A percentile compares a stretch with the other conserved stretches of the same genome.
phyloP scores from a whole-genome alignment of 1,284 basidiomycete genomes.

The Inonotus obliquus region DNA sequence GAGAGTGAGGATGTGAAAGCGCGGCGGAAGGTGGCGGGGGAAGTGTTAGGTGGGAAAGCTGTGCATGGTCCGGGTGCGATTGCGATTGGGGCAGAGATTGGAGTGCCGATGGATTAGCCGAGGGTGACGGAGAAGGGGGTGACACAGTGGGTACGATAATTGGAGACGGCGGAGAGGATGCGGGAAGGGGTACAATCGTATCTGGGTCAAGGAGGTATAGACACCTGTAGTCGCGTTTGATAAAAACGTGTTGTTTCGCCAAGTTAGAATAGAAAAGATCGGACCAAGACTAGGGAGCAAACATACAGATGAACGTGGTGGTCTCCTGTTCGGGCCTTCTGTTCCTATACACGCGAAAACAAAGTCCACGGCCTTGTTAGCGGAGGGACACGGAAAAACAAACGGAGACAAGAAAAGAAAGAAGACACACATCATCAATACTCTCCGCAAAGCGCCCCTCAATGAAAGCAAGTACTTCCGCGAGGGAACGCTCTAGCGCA shows the following conservation, averaged over 20 bases:
- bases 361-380: background rate
- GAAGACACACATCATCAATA: constrained; percentile 17
- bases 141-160: constrained; percentile 5
- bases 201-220: constrained; percentile 27
- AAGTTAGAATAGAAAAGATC: constrained; percentile 5
- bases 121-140: background rate
- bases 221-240: constrained; percentile 16
- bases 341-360: constrained; percentile 21
- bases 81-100: background rate
- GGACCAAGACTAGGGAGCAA: constrained; percentile 16
- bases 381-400: background rate
- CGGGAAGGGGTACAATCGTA: constrained; percentile 20
- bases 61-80: background rate
- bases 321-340: constrained; percentile 35
- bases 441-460: constrained; percentile 19
- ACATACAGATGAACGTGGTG: constrained; percentile 78
- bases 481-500: constrained; percentile 24
- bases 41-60: constrained; percentile 3
- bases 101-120: constrained; percentile 4
- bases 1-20: background rate
- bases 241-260: constrained; percentile 7
- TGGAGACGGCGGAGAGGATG: constrained; percentile 11
- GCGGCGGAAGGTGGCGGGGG: constrained; percentile 2
- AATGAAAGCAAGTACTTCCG: constrained; percentile 22
- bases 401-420: background rate